Percentiles rank a stretch among this genome's conserved stretches.
These are phyloP conservation scores for Podaxis sp. DNA, from an alignment of 768 basidiomycete species.

Conservation along the genomic window DNA sequence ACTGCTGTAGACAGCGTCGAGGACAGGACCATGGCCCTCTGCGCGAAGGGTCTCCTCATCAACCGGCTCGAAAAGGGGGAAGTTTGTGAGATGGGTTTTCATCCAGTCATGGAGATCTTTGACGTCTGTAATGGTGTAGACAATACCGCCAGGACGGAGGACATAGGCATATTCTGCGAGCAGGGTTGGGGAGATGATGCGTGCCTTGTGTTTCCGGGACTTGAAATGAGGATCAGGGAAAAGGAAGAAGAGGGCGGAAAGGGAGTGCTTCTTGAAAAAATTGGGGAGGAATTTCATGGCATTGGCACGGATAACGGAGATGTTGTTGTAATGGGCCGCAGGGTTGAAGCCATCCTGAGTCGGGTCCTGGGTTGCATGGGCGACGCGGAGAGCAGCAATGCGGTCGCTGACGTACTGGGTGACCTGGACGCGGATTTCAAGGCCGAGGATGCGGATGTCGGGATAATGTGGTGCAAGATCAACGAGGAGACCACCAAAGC, in stretches of 20 bases:
- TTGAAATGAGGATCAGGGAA: constrained; percentile 99
- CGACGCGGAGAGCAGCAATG: constrained; percentile 85
- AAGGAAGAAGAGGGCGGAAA: constrained; percentile 93
- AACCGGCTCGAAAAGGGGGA: constrained; percentile 84
- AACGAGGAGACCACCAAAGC: constrained; percentile 93
- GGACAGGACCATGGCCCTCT: constrained; percentile 71
- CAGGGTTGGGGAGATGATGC: constrained; percentile 97
- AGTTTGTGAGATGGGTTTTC: constrained; percentile 81
- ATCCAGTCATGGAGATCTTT: constrained; percentile 95
- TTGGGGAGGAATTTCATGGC: constrained; percentile 99
- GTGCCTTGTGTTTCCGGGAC: constrained; percentile 95
- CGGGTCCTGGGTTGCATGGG: constrained; percentile 35
- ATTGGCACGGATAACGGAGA: constrained; percentile 93
- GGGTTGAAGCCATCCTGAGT: constrained; percentile 24
- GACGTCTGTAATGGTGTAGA: constrained; percentile 98
- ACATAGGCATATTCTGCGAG: constrained; percentile 97
- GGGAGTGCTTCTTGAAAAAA: constrained; percentile 88
- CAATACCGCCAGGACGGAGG: constrained; percentile 87
- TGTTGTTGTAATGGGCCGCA: constrained; percentile 68
- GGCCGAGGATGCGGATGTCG: constrained; percentile 89
- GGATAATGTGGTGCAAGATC: constrained; percentile 89
- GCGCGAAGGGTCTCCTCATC: constrained; percentile 73
- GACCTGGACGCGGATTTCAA: constrained; percentile 97
- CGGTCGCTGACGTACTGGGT: constrained; percentile 95
- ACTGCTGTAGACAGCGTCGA: constrained; percentile 80